A percentile compares a stretch with the other conserved stretches of the same genome.
Evolutionary conservation across 306 rosid species (phyloP).

Genomic region (Neltuma alba): DNA sequence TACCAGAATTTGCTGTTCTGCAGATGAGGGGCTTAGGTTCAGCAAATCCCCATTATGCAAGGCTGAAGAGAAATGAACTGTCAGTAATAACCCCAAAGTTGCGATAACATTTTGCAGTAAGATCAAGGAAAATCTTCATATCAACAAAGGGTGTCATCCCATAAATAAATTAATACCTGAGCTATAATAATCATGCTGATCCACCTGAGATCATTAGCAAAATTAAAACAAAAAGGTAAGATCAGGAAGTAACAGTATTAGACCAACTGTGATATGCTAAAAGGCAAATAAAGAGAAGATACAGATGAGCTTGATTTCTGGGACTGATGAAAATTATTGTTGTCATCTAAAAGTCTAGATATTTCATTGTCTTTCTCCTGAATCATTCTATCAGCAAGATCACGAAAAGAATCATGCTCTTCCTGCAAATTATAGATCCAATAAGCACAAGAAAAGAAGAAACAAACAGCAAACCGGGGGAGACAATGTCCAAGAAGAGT

Average conservation of each 20-base stretch:
- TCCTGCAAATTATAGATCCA: constrained; percentile 57
- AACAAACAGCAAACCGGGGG: constrained; percentile 7
- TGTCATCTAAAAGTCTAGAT: constrained; percentile 80
- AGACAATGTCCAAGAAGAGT: constrained; percentile 26
- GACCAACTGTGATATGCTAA: constrained; percentile 25
- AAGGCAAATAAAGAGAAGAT: constrained; percentile 37
- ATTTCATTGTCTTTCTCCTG: constrained; percentile 92
- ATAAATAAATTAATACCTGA: constrained; percentile 59
- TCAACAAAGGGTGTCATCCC: constrained; percentile 21
- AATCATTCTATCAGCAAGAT: constrained; percentile 92
- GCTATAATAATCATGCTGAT: constrained; percentile 50
- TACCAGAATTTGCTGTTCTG: constrained; percentile 98
- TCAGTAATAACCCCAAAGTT: constrained; percentile 33
- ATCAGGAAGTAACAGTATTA: constrained; percentile 24
- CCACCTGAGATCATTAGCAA: constrained; percentile 59
- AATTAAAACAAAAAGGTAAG: constrained; percentile 37
- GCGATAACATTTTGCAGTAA: constrained; percentile 13
- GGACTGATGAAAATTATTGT: constrained; percentile 72
- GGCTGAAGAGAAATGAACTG: constrained; percentile 54
- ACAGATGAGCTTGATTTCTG: constrained; percentile 75
- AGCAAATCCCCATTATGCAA: constrained; percentile 63
- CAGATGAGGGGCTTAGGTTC: constrained; percentile 62
- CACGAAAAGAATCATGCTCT: constrained; percentile 84
- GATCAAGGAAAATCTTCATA: constrained; percentile 31
- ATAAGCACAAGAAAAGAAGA: constrained; percentile 35